Base-by-base conservation (phyloP, 1,284 basidiomycete genomes). In the Tilletia horrida region DNA sequence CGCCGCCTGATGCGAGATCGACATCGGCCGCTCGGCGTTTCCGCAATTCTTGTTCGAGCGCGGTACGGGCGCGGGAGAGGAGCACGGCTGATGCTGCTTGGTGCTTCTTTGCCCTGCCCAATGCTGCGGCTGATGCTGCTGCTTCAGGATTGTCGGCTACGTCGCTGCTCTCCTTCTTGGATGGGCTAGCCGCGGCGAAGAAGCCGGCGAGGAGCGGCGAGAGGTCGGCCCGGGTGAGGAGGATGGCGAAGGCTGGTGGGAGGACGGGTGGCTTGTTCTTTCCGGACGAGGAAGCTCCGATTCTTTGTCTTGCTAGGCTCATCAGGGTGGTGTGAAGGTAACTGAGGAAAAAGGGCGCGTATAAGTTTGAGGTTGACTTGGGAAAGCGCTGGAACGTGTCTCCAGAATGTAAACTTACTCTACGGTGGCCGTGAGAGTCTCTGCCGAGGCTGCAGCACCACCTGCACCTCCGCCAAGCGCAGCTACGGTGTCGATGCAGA, bases 171-270 rank as follows among this genome's bases (percentile, higher is more conserved):
- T 59, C 27, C 14, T 40, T 29, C 27, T 40, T 59, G 3, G 27
- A 2, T 16, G 55, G 31, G 1, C 66, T 66, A n/a, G 64, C 67
- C 23, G 70, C 44, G 6, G 74, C 71, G 11, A 40, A 40, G 11
- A 40, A 40, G 35, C 35, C 35, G 18, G 68, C 35, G 62, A 81
- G 76, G 18, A 79, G 70, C 6, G 79, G 78, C 1, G 78, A 78
- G 8, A 72, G 73, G 59, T 81, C 79, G 42, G 74, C 72, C 13
- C 79, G 75, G 2, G 79, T 80, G 64, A 81, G 78, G 7, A 78
- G 69, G 25, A 81, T 52, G 25, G 74, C 67, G 27, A 81, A 72
- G 9, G 74, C 70, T 0, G 76, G 77, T 9, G 47, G 64, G 11
- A 40, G 35, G 44, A 35, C 8, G 11, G 55, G 13, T 3, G 3